Conservation (phyloP, 2,329 filamentous ascomycete genomes). For the Aspergillus sp. region DNA sequence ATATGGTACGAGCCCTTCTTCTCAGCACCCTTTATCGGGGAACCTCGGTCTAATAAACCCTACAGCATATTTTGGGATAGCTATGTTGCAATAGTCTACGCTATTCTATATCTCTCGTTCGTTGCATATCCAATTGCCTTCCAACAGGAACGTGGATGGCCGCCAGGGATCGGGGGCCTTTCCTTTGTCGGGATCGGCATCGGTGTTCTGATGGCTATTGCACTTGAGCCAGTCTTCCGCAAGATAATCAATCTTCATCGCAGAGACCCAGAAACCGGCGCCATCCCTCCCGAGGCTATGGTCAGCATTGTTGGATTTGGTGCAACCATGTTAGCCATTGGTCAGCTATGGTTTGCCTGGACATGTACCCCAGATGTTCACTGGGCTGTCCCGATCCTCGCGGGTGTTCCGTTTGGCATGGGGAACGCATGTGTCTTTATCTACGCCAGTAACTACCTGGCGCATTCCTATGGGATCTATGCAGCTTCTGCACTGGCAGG, state of each 20-base stretch:
- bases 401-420: slow-evolving; percentile 74
- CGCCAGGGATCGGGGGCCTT: slow-evolving; percentile 66
- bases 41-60: too few relatives aligned
- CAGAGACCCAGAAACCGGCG: not conserved
- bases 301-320: slow-evolving; percentile 77
- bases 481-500: slow-evolving; percentile 74
- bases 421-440: slow-evolving; percentile 77
- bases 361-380: slow-evolving; percentile 75
- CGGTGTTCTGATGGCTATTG: slow-evolving; percentile 29
- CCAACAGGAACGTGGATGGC: slow-evolving; percentile 69
- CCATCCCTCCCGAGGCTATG: slow-evolving; percentile 59
- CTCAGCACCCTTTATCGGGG: too few relatives aligned
- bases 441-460: slow-evolving; percentile 74
- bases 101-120: slow-evolving; percentile 82
- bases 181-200: slow-evolving; percentile 69
- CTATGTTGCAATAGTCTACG: slow-evolving; percentile 73
- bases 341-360: slow-evolving; percentile 82
- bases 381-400: slow-evolving; percentile 74
- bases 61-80: slow-evolving; percentile 57
- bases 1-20: too few relatives aligned
- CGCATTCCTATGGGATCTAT: slow-evolving; percentile 73
- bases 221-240: not conserved
- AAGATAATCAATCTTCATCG: not conserved
- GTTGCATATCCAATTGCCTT: slow-evolving; percentile 85
- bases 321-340: slow-evolving; percentile 63